These are phyloP conservation scores for Stephania japonica DNA, from an alignment of 164 flowering plant genomes.

Conservation along the genomic window DNA sequence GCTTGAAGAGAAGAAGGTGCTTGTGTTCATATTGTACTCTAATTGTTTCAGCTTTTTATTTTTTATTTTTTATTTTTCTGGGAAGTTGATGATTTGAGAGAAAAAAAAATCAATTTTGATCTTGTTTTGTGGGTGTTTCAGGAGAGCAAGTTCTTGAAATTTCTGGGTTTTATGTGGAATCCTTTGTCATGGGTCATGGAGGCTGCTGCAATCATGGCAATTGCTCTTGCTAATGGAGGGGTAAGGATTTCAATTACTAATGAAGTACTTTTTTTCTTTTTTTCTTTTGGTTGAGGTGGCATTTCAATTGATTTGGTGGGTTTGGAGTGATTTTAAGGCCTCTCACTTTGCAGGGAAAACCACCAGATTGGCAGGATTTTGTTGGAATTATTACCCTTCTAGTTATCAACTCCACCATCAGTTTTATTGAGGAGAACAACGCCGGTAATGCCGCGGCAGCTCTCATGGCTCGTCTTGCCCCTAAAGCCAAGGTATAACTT, in stretches of 20 bases:
- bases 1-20: slow-evolving; percentile 74
- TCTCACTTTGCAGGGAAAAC: slow-evolving; percentile 49
- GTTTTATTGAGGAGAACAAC: slow-evolving; percentile 89
- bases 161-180: slow-evolving; percentile 94
- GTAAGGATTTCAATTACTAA: slow-evolving; percentile 27
- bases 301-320: background rate
- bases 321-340: background rate
- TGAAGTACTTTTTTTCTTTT: background rate
- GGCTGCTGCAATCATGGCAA: slow-evolving; percentile 94
- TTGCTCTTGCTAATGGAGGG: slow-evolving; percentile 92
- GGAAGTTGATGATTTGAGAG: background rate
- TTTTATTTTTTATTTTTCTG: background rate
- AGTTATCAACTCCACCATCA: slow-evolving; percentile 80
- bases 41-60: too few relatives aligned
- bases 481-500: slow-evolving; percentile 64
- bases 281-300: background rate
- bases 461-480: slow-evolving; percentile 92
- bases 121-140: slow-evolving; percentile 25
- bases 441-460: slow-evolving; percentile 98
- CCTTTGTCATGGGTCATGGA: slow-evolving; percentile 98
- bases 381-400: slow-evolving; percentile 76
- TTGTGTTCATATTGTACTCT: background rate
- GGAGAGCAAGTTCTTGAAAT: slow-evolving; percentile 89
- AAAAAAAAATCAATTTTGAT: background rate
- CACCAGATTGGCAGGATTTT: slow-evolving; percentile 95